Base-by-base conservation (phyloP, 169 alveolate species). In the Plasmodium billcollinsi region DNA sequence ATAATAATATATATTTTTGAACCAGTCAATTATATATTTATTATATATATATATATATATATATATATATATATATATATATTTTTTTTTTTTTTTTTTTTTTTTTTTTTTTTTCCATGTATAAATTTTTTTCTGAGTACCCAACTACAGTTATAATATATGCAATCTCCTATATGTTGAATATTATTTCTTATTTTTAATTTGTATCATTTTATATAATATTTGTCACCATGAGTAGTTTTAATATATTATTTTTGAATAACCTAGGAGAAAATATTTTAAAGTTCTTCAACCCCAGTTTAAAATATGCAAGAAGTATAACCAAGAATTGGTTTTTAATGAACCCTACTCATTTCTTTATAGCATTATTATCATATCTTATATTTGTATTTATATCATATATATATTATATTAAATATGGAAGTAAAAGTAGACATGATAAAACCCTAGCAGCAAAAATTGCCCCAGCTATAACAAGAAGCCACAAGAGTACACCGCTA, bases 271-370 rank as follows among this genome's bases (percentile, higher is more conserved):
- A 76, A 12, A 76, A 12, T 11, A 58, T 76, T 76, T 76, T 76
- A 21, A 63, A 47, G 15, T 76, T 63, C 66, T 76, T 76, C 29
- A 76, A 76, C 14, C 76, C 89, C 21, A 21, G 29, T 26, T 58
- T 76, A 45, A 76, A 65, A 43, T 56, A 63, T 47, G 89, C 69
- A 49, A 76, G 75, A 24, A 76, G 89, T 49, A 50, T 76, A 20
- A 76, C 89, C 0, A 76, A 50, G 21, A 52, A 76, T 47, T 76
- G 89, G 89, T 76, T 76, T n/a, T 4, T 76, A 24, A 49, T 76
- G 75, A 76, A 63, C 33, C 89, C 89, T 1, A 62, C 89, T 21
- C 89, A 62, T 45, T 76, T 76, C 58, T 76, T 76, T 76, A 49
- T 76, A 39, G 89, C 39, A 15, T 65, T 76, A 14, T 58, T 76